Percentiles rank a stretch among this genome's conserved stretches.
Conservation (phyloP, 2,329 filamentous ascomycete genomes). For the Ceratocystis smalleyi region DNA sequence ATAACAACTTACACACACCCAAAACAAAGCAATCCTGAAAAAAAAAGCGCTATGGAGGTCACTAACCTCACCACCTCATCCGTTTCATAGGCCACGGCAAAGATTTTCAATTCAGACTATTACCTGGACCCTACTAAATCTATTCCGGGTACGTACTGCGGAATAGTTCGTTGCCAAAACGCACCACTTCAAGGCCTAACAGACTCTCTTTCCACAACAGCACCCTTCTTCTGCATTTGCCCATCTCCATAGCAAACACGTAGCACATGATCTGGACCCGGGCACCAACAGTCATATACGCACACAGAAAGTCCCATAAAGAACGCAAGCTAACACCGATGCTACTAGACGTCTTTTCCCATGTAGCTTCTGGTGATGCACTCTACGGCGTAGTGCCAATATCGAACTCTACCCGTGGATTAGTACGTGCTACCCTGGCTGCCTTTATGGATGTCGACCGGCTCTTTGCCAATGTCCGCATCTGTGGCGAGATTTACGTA, state of each 20-base stretch:
- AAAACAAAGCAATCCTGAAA: not conserved
- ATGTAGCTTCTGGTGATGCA: constrained; percentile 51
- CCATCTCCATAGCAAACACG: not conserved
- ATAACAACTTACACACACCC: constrained; percentile 5
- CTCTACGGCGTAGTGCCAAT: constrained; percentile 75
- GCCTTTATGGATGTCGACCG: constrained; percentile 61
- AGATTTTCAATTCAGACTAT: constrained; percentile 35
- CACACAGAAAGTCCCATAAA: not conserved
- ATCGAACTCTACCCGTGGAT: constrained; percentile 91
- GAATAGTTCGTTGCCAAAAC: no score
- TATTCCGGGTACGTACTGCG: constrained; percentile 30
- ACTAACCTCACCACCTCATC: not conserved
- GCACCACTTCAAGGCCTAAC: no score
- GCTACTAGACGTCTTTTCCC: constrained; percentile 56
- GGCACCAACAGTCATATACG: not conserved
- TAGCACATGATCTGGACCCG: not conserved
- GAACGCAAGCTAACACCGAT: not conserved
- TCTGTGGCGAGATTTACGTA: constrained; percentile 74
- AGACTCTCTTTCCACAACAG: not conserved
- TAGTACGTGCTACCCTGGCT: constrained; percentile 79
- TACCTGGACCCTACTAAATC: constrained; percentile 35
- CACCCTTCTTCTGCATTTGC: not conserved
- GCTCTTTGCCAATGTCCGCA: constrained; percentile 50
- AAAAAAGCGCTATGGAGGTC: not conserved
- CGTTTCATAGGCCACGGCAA: constrained; percentile 28